Percentiles rank a stretch among this genome's conserved stretches.
These are phyloP conservation scores for Diaporthe vaccinii DNA, from an alignment of 2,329 filamentous ascomycete species.

Conservation along the genomic window DNA sequence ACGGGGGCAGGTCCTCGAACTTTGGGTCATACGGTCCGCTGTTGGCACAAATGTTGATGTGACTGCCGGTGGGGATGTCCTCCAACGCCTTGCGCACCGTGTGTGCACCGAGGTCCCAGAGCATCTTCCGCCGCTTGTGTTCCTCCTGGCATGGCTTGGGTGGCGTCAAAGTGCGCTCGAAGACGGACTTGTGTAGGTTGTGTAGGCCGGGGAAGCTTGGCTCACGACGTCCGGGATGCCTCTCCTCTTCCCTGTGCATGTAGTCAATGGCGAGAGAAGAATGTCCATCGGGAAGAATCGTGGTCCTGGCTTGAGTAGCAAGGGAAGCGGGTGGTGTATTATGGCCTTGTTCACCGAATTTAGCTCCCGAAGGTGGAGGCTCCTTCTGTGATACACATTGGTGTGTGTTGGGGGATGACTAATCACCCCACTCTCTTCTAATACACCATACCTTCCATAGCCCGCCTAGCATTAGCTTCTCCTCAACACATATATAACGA, in stretches of 20 bases:
- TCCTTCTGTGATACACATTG: background rate
- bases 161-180: background rate
- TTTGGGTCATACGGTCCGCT: constrained; percentile 22
- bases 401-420: too few species aligned
- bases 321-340: background rate
- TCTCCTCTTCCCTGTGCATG: constrained; percentile 35
- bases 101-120: constrained; percentile 10
- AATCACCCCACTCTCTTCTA: too few species aligned
- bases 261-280: constrained; percentile 2
- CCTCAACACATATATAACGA: too few species aligned
- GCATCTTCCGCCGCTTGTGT: background rate
- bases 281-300: background rate
- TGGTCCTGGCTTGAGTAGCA: background rate
- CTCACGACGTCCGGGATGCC: constrained; percentile 31
- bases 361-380: background rate
- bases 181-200: constrained; percentile 31
- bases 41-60: constrained; percentile 36
- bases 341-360: background rate
- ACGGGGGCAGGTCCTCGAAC: constrained; percentile 18
- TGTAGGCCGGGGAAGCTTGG: constrained; percentile 31
- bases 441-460: too few species aligned
- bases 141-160: background rate
- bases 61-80: constrained; percentile 30
- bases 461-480: too few species aligned
- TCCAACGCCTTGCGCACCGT: constrained; percentile 28